Base-by-base conservation (phyloP, 2,329 filamentous ascomycete species). In the Trichoderma semiorbis region DNA sequence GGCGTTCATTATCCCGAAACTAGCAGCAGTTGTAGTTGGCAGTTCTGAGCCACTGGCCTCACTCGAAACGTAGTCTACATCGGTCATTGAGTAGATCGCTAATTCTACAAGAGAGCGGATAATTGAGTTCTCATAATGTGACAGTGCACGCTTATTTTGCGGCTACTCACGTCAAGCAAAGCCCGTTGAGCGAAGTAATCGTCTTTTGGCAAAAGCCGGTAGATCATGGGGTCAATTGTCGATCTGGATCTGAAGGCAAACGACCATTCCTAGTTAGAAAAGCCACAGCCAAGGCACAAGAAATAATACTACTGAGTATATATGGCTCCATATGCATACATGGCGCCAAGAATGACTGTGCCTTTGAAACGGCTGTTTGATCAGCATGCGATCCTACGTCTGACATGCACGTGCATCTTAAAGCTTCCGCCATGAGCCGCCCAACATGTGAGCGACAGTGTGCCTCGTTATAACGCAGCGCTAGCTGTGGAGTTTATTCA, bases 141-240 rank as follows among this genome's bases (percentile, higher is more conserved):
- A 60, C 4, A 11, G 18, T 60, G 7, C 12, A 60, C 34, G 28
- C 18, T 21, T 34, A 34, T 14, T n/a, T 32, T 32, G 16, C 18
- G n/a, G 28, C 18, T 21, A 5, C 21, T 11, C 14, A 7, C 3
- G 0, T n/a, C 34, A 7, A 5, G 0, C 10, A 43, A 3, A 5
- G 1, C 53, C 53, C 14, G n/a, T 26, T 0, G 18, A 3, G 24
- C 34, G 11, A 14, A 18, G 11, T 24, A 10, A 26, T 26, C 11
- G 12, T 43, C 34, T 18, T 1, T 36, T 43, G 3, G 26, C 12
- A 62, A 39, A 5, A 7, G 16, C 39, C 16, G 18, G 32, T n/a
- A 26, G 34, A 63, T 28, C 10, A 43, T 12, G n/a, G 7, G 3
- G 34, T 2, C 28, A 28, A 43, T 43, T 5, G 21, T 43, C 34